Conservation (phyloP, 169 alveolate species). For the Eimeria tenella region DNA sequence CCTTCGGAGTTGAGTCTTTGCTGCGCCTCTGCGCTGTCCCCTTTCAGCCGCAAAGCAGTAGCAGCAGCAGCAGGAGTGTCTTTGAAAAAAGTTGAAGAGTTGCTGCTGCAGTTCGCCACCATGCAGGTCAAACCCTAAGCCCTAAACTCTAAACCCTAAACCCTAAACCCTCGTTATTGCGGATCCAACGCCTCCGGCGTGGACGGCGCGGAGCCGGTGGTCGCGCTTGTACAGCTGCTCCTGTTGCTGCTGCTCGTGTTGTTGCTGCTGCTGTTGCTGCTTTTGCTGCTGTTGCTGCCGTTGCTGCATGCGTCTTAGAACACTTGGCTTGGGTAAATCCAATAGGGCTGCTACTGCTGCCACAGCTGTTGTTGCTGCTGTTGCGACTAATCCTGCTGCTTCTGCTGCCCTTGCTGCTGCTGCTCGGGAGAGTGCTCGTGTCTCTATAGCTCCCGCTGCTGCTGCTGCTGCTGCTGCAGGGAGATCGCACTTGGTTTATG, state of each 20-base stretch:
- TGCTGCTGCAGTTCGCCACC: constrained; percentile 6
- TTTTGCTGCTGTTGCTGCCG: too few relatives aligned
- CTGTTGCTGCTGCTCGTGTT: too few relatives aligned
- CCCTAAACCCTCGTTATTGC: too few relatives aligned
- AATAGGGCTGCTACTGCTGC: too few relatives aligned
- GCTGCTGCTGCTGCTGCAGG: constrained; percentile 29
- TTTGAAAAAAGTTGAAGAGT: not conserved
- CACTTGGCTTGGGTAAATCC: too few relatives aligned
- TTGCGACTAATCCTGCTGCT: not conserved
- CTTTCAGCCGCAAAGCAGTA: not conserved
- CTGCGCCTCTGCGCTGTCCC: not conserved
- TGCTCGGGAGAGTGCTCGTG: not conserved
- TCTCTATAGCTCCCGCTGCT: not conserved
- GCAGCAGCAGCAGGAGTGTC: constrained; percentile 10
- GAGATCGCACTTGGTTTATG: constrained; percentile 51
- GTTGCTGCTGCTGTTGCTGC: not conserved
- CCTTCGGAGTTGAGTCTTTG: not conserved
- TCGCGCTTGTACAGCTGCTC: not conserved
- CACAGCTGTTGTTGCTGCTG: too few relatives aligned
- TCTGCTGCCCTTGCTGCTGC: not conserved
- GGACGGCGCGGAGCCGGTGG: too few relatives aligned
- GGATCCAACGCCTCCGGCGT: too few relatives aligned
- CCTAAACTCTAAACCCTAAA: too few relatives aligned
- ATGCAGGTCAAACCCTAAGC: not conserved
- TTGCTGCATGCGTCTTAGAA: too few relatives aligned